Conservation (phyloP, 352 stramenopile genomes). For the Albugo candida region DNA sequence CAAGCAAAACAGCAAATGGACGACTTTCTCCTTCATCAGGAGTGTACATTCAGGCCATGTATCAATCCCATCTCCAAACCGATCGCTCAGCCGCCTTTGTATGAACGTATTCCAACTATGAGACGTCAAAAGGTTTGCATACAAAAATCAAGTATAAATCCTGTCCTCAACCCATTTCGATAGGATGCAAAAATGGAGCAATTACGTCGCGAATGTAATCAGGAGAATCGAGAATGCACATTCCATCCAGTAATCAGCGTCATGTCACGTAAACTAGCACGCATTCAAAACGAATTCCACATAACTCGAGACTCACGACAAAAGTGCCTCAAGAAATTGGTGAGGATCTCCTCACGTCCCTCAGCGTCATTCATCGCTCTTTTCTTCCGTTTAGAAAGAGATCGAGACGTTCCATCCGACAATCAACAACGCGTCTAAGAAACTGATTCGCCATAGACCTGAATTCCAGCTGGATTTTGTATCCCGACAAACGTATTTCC, state of each 20-base stretch:
- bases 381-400: neutral
- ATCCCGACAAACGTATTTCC: slow-evolving; percentile 41
- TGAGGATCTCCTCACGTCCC: no score
- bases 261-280: neutral
- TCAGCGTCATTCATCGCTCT: no score
- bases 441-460: slow-evolving; percentile 30
- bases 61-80: slow-evolving; percentile 30
- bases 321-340: no score
- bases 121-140: slow-evolving; percentile 36
- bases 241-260: neutral
- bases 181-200: no score
- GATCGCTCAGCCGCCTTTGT: slow-evolving; percentile 43
- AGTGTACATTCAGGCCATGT: slow-evolving; percentile 47
- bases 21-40: slow-evolving; percentile 15
- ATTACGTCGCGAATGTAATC: no score
- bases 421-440: slow-evolving; percentile 32
- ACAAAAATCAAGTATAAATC: neutral
- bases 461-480: slow-evolving; percentile 71
- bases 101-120: slow-evolving; percentile 33
- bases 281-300: slow-evolving; percentile 1
- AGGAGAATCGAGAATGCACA: neutral
- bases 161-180: neutral
- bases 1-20: slow-evolving; percentile 27
- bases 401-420: slow-evolving; percentile 27
- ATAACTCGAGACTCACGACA: neutral